Conservation (phyloP, 768 basidiomycete species). For the Boletus reticulatus region DNA sequence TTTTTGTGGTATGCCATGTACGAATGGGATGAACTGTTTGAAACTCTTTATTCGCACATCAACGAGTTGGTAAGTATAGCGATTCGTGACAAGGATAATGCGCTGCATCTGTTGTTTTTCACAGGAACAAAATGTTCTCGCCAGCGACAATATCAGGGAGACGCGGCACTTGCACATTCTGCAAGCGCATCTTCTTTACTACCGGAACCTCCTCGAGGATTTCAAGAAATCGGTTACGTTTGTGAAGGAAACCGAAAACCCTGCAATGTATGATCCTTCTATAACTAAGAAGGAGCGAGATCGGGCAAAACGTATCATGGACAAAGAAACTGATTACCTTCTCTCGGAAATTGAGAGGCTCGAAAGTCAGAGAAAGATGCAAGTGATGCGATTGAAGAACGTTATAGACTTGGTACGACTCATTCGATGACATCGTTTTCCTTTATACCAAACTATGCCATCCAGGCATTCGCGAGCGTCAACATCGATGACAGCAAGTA, state of each 20-base stretch:
- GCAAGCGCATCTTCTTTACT: slow-evolving; percentile 58
- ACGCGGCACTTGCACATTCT: slow-evolving; percentile 56
- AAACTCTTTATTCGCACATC: slow-evolving; percentile 49
- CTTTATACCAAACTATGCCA: background rate
- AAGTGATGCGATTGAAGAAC: slow-evolving; percentile 30
- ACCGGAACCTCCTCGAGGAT: slow-evolving; percentile 50
- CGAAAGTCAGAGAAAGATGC: slow-evolving; percentile 33
- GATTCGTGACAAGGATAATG: background rate
- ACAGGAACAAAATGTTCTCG: slow-evolving; percentile 47
- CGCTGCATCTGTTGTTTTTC: background rate
- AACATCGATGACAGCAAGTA: slow-evolving; percentile 54
- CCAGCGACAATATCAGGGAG: slow-evolving; percentile 38
- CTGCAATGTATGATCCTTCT: slow-evolving; percentile 36
- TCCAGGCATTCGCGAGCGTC: slow-evolving; percentile 56
- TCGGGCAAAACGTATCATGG: slow-evolving; percentile 35
- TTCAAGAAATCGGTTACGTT: slow-evolving; percentile 53
- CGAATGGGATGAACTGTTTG: slow-evolving; percentile 60
- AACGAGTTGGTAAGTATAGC: slow-evolving; percentile 43
- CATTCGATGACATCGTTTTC: background rate
- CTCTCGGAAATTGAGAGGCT: slow-evolving; percentile 49
- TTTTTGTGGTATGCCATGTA: slow-evolving; percentile 61
- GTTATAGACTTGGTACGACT: slow-evolving; percentile 32
- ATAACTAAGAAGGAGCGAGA: slow-evolving; percentile 11
- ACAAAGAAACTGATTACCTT: slow-evolving; percentile 47
- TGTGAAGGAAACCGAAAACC: slow-evolving; percentile 47